Evolutionary conservation across 1,284 basidiomycete genomes (phyloP).

Genomic region (Erythrobasidium hasegawianum): DNA sequence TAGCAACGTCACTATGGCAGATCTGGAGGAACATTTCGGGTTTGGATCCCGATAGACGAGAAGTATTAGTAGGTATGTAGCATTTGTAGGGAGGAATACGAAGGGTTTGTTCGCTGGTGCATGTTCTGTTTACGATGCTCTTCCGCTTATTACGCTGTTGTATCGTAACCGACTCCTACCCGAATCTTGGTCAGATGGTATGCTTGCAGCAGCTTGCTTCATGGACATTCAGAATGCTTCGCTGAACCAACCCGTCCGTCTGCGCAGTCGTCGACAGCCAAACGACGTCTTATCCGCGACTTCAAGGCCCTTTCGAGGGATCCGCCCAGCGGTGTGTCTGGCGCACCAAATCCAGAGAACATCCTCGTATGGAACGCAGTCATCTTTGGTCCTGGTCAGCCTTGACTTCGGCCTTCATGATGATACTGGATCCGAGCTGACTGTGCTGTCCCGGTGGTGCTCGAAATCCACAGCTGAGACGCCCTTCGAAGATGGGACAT

Average conservation of each 20-base stretch:
- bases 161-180: neutral
- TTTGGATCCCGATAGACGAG: too few species aligned
- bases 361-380: conserved; percentile 99
- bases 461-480: conserved; percentile 82
- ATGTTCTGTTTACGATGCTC: too few species aligned
- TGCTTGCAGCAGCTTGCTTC: too few species aligned
- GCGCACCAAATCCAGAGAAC: conserved; percentile 93
- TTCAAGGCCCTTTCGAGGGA: conserved; percentile 92
- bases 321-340: conserved; percentile 91
- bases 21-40: conserved; percentile 31
- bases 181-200: neutral
- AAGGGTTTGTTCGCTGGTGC: too few species aligned
- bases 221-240: too few species aligned
- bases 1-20: conserved; percentile 31
- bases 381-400: conserved; percentile 76
- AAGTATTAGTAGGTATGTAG: too few species aligned
- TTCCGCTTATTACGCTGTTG: too few species aligned
- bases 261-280: conserved; percentile 75
- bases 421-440: conserved; percentile 6
- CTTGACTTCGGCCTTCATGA: neutral
- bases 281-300: conserved; percentile 85
- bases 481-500: conserved; percentile 97
- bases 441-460: neutral
- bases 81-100: too few species aligned
- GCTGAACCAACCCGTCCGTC: too few species aligned